These are phyloP conservation scores for Nemania sp. DNA, from an alignment of 2,329 filamentous ascomycete genomes.

Conservation along the genomic window DNA sequence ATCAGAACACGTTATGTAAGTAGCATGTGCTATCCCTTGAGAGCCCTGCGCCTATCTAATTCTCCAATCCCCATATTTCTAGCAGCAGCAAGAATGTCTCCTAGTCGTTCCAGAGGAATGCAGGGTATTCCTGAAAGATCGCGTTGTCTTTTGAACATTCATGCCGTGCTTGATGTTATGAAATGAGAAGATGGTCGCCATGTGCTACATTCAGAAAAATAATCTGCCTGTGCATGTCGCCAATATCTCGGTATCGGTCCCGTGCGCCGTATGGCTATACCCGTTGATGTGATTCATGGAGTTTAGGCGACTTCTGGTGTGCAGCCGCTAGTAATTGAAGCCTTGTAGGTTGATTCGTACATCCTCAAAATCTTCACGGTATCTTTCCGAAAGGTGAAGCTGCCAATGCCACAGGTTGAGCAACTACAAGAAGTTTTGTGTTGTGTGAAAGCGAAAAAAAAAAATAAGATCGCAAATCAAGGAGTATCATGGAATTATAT, in stretches of 20 bases:
- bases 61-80: slow-evolving; percentile 21
- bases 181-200: slow-evolving; percentile 10
- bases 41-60: slow-evolving; percentile 23
- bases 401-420: slow-evolving; percentile 8
- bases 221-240: neutral
- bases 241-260: too few relatives aligned
- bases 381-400: neutral
- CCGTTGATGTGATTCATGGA: neutral
- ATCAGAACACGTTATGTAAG: slow-evolving; percentile 1
- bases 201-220: slow-evolving; percentile 2
- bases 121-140: slow-evolving; percentile 16
- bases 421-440: slow-evolving; percentile 13
- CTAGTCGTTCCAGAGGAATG: slow-evolving; percentile 9
- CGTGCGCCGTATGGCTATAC: too few relatives aligned
- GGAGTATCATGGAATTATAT: neutral
- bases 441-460: slow-evolving; percentile 13
- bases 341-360: too few relatives aligned
- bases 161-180: slow-evolving; percentile 10
- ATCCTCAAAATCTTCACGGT: neutral
- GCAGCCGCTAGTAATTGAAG: neutral
- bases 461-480: slow-evolving; percentile 6
- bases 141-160: slow-evolving; percentile 6
- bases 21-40: slow-evolving; percentile 8
- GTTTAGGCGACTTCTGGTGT: neutral
- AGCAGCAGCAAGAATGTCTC: slow-evolving; percentile 24